Conservation (phyloP, 495 filamentous ascomycete genomes). For the Penicillium turbatum region DNA sequence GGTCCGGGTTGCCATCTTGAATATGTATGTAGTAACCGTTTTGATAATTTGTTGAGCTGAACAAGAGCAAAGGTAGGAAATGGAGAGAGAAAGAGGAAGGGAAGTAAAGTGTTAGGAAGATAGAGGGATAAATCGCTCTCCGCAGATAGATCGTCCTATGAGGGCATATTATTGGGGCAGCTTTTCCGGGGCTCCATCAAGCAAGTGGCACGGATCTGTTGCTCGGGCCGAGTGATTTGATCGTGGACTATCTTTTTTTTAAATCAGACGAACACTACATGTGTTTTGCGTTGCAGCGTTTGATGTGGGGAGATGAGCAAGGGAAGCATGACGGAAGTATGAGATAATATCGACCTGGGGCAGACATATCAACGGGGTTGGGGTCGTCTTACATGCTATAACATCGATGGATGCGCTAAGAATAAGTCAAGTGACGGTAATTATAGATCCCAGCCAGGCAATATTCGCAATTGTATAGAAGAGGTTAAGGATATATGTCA, state of each 20-base stretch:
- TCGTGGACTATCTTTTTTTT: background rate
- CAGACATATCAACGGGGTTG: too few relatives aligned
- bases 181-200: background rate
- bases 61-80: background rate
- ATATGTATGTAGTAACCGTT: too few relatives aligned
- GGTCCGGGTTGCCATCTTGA: slow-evolving; percentile 19
- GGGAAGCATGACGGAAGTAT: background rate
- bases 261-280: background rate
- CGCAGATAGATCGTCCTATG: background rate
- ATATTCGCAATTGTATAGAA: slow-evolving; percentile 1
- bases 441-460: slow-evolving; percentile 1
- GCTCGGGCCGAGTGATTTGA: background rate
- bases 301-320: too few relatives aligned
- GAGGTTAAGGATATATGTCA: slow-evolving; percentile 6
- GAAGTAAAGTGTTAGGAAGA: background rate
- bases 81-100: background rate
- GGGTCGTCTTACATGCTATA: too few relatives aligned
- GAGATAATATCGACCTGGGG: too few relatives aligned
- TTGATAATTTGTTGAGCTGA: too few relatives aligned
- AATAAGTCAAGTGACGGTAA: background rate
- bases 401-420: too few relatives aligned
- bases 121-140: background rate
- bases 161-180: background rate
- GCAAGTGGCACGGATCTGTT: background rate
- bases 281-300: too few relatives aligned